These are phyloP conservation scores for Podila verticillata DNA, from an alignment of 192 early-diverging fungal species.

Conservation along the genomic window DNA sequence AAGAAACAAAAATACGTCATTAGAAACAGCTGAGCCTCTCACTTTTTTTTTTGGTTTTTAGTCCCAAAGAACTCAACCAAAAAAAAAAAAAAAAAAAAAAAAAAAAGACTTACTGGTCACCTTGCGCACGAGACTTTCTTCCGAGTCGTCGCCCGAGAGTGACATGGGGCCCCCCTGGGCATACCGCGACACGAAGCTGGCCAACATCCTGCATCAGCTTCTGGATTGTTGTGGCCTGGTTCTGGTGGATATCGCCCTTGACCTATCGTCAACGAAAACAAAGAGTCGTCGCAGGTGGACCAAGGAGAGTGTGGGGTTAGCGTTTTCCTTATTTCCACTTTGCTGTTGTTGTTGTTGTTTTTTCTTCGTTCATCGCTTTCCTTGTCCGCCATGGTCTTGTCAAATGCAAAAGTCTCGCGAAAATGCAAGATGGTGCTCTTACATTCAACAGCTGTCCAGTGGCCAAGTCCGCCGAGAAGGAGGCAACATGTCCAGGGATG, in stretches of 20 bases:
- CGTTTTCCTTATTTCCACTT: too few species aligned
- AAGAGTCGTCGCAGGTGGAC: background rate
- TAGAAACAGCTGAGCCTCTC: background rate
- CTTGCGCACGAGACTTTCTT: conserved; percentile 46
- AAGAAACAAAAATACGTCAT: too few species aligned
- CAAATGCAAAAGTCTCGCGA: background rate
- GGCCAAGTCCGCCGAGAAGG: conserved; percentile 45
- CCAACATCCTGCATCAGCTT: conserved; percentile 52
- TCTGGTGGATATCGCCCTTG: conserved; percentile 33
- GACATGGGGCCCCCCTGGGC: background rate
- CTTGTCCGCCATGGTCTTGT: background rate
- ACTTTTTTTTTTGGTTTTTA: too few species aligned
- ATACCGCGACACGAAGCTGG: conserved; percentile 45
- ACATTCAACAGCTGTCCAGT: conserved; percentile 48
- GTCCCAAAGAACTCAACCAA: background rate
- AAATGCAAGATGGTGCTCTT: background rate
- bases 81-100: background rate
- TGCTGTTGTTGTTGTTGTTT: background rate
- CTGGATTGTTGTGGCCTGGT: conserved; percentile 37
- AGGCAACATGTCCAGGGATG: conserved; percentile 48
- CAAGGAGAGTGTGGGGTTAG: background rate
- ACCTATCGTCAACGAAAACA: conserved; percentile 8
- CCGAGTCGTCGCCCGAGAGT: conserved; percentile 7
- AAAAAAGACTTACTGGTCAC: conserved; percentile 27
- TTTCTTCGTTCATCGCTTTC: background rate